Percentiles rank a stretch among this genome's conserved stretches.
Conservation (phyloP, 1,139 yeast genomes). For the Kodamaea suecica region DNA sequence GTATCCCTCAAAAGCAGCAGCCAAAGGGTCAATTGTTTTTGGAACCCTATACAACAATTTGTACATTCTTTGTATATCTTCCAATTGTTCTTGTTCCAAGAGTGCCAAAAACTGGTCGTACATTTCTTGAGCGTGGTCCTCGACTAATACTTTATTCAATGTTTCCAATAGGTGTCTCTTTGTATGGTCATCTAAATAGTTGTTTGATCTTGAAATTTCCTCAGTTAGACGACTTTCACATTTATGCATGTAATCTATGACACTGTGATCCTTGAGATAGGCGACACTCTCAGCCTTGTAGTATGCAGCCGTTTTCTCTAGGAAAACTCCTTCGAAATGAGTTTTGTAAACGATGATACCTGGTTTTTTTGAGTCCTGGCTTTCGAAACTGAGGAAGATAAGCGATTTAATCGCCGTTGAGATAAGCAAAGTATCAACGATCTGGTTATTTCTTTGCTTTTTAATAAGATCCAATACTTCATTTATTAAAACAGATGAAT, state of each 20-base stretch:
- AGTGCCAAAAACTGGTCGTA: constrained; percentile 72
- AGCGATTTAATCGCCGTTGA: constrained; percentile 80
- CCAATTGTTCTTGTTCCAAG: constrained; percentile 71
- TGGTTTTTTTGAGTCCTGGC: constrained; percentile 79
- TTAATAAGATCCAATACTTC: constrained; percentile 78
- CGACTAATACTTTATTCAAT: constrained; percentile 72
- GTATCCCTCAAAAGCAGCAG: constrained; percentile 68
- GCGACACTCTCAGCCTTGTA: constrained; percentile 67
- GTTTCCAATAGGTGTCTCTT: constrained; percentile 72
- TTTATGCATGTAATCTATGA: constrained; percentile 85
- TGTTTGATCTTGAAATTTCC: constrained; percentile 74
- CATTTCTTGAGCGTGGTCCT: constrained; percentile 73
- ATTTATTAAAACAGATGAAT: constrained; percentile 55
- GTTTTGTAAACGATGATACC: constrained; percentile 79
- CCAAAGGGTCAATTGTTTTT: constrained; percentile 72
- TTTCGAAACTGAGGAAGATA: constrained; percentile 72
- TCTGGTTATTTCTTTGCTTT: constrained; percentile 75
- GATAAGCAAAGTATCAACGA: constrained; percentile 64
- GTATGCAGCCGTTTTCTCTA: constrained; percentile 70
- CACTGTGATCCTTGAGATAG: constrained; percentile 70
- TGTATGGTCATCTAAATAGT: constrained; percentile 84
- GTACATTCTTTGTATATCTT: constrained; percentile 79
- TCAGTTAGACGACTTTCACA: constrained; percentile 81
- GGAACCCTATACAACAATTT: constrained; percentile 71
- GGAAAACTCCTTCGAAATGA: constrained; percentile 72